Evolutionary conservation across 495 filamentous ascomycete genomes (phyloP).

Genomic region (Aspergillus saccharolyticus): DNA sequence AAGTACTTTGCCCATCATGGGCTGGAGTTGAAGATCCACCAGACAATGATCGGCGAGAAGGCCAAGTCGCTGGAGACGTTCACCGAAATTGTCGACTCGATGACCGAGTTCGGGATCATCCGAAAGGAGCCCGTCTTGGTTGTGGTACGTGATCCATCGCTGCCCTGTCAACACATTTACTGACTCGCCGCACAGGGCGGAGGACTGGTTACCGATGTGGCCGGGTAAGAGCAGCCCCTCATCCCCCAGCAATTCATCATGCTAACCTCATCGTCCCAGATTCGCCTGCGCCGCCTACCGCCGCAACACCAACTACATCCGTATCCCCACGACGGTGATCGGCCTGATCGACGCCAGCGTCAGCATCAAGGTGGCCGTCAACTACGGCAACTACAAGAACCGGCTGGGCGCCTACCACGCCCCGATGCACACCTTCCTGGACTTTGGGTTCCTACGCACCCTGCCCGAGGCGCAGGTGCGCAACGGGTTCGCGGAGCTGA

Average conservation of each 20-base stretch:
- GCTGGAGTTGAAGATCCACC: background rate
- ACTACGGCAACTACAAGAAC: background rate
- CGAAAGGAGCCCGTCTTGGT: constrained; percentile 4
- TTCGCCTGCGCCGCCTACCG: background rate
- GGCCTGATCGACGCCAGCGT: background rate
- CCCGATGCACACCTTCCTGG: background rate
- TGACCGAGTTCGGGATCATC: constrained; percentile 5
- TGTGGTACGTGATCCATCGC: background rate
- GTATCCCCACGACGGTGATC: background rate
- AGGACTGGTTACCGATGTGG: background rate
- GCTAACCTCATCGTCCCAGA: background rate
- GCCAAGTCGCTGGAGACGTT: constrained; percentile 4
- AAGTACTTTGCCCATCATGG: background rate
- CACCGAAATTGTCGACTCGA: background rate
- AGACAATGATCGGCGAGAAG: constrained; percentile 6
- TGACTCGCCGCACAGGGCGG: background rate
- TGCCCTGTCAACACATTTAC: background rate
- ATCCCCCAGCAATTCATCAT: background rate
- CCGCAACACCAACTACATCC: background rate
- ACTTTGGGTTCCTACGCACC: background rate
- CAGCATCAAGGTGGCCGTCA: background rate
- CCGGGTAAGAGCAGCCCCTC: background rate
- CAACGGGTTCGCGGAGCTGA: background rate
- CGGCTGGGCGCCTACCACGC: background rate
- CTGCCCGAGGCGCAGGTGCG: background rate